Evolutionary conservation across 2,329 filamentous ascomycete genomes (phyloP).

Genomic region (Hortaea werneckii): DNA sequence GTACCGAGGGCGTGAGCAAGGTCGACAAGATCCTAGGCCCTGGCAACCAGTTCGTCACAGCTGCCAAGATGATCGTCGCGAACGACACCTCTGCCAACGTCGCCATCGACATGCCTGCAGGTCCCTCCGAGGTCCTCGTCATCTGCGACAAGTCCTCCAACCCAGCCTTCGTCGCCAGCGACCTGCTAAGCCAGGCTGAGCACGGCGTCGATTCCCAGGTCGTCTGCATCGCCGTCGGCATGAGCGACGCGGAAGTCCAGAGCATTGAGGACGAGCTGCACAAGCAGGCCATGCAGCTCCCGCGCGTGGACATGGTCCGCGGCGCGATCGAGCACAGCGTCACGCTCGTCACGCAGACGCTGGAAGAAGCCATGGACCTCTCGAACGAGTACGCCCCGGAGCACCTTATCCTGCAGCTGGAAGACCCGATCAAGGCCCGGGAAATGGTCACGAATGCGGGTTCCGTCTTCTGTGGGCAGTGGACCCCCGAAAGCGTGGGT

Average conservation of each 20-base stretch:
- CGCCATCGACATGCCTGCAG: constrained; percentile 96
- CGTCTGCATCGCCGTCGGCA: constrained; percentile 73
- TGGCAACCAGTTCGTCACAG: constrained; percentile 96
- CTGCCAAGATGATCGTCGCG: constrained; percentile 94
- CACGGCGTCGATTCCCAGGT: constrained; percentile 96
- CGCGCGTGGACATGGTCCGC: constrained; percentile 84
- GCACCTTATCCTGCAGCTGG: constrained; percentile 85
- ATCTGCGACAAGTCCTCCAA: constrained; percentile 81
- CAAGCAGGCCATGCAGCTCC: constrained; percentile 73
- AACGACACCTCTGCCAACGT: constrained; percentile 95
- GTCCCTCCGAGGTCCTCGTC: constrained; percentile 93
- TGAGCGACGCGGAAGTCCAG: constrained; percentile 59
- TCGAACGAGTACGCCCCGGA: constrained; percentile 96
- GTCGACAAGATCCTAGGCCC: constrained; percentile 98
- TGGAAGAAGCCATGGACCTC: constrained; percentile 65
- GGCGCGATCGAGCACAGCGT: constrained; percentile 86
- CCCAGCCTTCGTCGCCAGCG: constrained; percentile 89
- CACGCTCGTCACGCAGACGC: constrained; percentile 65
- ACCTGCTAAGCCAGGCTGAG: constrained; percentile 89
- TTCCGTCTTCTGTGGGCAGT: constrained; percentile 88
- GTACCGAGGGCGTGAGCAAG: constrained; percentile 86
- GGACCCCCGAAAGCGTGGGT: constrained; percentile 95
- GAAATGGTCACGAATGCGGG: constrained; percentile 84
- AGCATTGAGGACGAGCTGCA: constrained; percentile 91
- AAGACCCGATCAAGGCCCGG: constrained; percentile 63